Evolutionary conservation across 179 eudicot species (phyloP).

Genomic region (Kewa caespitosa): DNA sequence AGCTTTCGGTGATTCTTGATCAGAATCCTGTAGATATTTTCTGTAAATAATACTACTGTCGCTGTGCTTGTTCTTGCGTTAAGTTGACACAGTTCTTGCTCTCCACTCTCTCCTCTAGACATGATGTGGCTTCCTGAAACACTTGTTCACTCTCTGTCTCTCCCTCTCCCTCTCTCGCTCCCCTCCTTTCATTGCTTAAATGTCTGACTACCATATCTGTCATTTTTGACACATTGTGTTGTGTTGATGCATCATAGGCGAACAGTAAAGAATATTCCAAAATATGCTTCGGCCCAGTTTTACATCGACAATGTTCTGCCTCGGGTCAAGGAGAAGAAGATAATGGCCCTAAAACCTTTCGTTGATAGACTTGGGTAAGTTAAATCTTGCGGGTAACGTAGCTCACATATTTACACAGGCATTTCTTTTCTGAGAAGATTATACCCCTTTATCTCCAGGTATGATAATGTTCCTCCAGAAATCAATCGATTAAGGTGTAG

Average conservation of each 20-base stretch:
- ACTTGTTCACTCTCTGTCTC: neutral
- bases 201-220: neutral
- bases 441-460: constrained; percentile 41
- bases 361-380: constrained; percentile 98
- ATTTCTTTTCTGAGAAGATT: neutral
- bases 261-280: constrained; percentile 94
- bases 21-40: neutral
- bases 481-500: constrained; percentile 90
- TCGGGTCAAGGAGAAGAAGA: constrained; percentile 95
- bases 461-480: constrained; percentile 94
- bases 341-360: constrained; percentile 95
- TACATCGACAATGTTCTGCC: constrained; percentile 98
- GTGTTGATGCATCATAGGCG: constrained; percentile 53
- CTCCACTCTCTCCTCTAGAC: neutral
- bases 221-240: constrained; percentile 5
- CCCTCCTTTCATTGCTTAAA: too few relatives aligned
- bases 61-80: neutral
- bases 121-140: neutral
- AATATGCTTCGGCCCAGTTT: constrained; percentile 94
- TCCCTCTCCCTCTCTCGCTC: neutral
- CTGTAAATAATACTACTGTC: neutral
- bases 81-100: too few relatives aligned
- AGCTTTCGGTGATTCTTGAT: neutral
- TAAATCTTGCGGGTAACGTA: neutral
- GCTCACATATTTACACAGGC: neutral